Percentiles rank a stretch among this genome's conserved stretches.
phyloP scores from a whole-genome alignment of 1,139 yeast species.

The Starmera stellimalicola region DNA sequence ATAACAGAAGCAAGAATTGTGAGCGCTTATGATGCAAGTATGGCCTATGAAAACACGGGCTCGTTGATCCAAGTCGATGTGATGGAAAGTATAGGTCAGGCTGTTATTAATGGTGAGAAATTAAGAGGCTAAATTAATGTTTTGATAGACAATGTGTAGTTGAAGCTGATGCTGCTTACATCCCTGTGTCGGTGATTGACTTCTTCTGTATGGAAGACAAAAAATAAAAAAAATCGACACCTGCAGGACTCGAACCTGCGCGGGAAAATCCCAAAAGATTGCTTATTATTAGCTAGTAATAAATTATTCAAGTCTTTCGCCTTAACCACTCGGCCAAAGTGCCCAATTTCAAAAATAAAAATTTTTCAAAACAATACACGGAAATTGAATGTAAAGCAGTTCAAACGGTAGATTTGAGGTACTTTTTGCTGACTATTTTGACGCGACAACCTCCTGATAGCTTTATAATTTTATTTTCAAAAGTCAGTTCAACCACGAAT shows the following conservation, averaged over 20 bases:
- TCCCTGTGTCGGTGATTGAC: background rate
- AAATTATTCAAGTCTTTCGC: slow-evolving; percentile 22
- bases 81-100: slow-evolving; percentile 67
- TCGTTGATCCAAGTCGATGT: slow-evolving; percentile 64
- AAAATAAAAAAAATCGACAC: slow-evolving; percentile 29
- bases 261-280: slow-evolving; percentile 28
- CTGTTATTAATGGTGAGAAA: slow-evolving; percentile 62
- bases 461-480: too few relatives aligned
- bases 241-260: slow-evolving; percentile 43
- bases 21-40: slow-evolving; percentile 83
- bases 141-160: background rate
- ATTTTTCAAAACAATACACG: too few relatives aligned
- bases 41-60: slow-evolving; percentile 68
- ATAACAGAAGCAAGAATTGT: slow-evolving; percentile 74
- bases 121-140: slow-evolving; percentile 43
- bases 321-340: slow-evolving; percentile 25
- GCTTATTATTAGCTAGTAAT: background rate
- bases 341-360: too few relatives aligned
- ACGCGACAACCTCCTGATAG: too few relatives aligned
- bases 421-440: too few relatives aligned
- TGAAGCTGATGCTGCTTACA: background rate
- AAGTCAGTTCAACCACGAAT: too few relatives aligned
- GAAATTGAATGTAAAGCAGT: too few relatives aligned
- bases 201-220: background rate
- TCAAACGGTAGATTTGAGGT: too few relatives aligned